Percentiles rank a stretch among this genome's conserved stretches.
Evolutionary conservation across 2,329 filamentous ascomycete genomes (phyloP).

Genomic region (Penicillium sp.): DNA sequence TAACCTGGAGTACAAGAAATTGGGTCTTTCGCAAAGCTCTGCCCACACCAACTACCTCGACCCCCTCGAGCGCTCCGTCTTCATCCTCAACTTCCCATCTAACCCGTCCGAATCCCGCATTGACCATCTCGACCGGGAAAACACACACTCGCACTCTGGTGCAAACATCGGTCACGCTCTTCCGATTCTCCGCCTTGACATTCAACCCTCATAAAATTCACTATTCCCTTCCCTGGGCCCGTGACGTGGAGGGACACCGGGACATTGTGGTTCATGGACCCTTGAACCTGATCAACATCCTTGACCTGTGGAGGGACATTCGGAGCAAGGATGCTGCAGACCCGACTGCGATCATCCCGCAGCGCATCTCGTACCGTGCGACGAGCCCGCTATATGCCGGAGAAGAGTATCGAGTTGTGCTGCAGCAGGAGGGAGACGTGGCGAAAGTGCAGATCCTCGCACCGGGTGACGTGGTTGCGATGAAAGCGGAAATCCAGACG

Average conservation of each 20-base stretch:
- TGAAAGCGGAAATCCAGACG: slow-evolving; percentile 37
- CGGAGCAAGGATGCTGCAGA: slow-evolving; percentile 18
- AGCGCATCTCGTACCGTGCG: slow-evolving; percentile 46
- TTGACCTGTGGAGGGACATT: slow-evolving; percentile 43
- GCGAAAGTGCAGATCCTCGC: slow-evolving; percentile 34
- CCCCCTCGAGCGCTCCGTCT: slow-evolving; percentile 1
- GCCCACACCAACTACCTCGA: slow-evolving; percentile 13
- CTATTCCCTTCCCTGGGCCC: slow-evolving; percentile 42
- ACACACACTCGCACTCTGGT: slow-evolving; percentile 32
- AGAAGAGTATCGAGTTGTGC: slow-evolving; percentile 44
- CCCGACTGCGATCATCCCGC: slow-evolving; percentile 31
- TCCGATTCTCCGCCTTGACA: slow-evolving; percentile 43
- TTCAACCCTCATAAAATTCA: slow-evolving; percentile 46
- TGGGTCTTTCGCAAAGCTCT: slow-evolving; percentile 45
- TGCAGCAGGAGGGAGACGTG: slow-evolving; percentile 32
- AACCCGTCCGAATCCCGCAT: slow-evolving; percentile 12
- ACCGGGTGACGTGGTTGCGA: slow-evolving; percentile 29
- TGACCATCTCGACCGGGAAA: slow-evolving; percentile 19
- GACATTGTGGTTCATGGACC: slow-evolving; percentile 44
- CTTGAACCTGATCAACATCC: slow-evolving; percentile 41
- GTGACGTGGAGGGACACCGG: slow-evolving; percentile 41
- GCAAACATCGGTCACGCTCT: slow-evolving; percentile 39
- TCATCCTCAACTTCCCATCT: slow-evolving; percentile 12
- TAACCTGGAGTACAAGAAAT: slow-evolving; percentile 30
- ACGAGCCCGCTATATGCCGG: slow-evolving; percentile 49